A percentile compares a stretch with the other conserved stretches of the same genome.
phyloP scores from a whole-genome alignment of 208 protist genomes.

The Leishmania martiniquensis region DNA sequence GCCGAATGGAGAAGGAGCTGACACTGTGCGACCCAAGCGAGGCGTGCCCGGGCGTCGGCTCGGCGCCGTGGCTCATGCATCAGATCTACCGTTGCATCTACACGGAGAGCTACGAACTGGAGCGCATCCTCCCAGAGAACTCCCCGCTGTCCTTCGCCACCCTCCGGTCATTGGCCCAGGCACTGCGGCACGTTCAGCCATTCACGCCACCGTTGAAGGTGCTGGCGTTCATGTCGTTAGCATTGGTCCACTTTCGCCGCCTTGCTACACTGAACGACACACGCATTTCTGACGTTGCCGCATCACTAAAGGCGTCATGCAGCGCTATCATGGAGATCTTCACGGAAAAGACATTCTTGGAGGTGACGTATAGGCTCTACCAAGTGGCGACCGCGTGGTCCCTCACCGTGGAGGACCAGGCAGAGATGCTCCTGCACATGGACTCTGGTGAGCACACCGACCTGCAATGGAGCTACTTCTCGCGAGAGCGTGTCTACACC shows the following conservation, averaged over 20 bases:
- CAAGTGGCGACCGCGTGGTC: constrained; percentile 48
- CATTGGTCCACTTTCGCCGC: constrained; percentile 62
- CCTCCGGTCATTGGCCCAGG: constrained; percentile 40
- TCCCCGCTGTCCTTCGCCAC: constrained; percentile 46
- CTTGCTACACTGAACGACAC: constrained; percentile 51
- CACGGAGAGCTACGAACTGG: constrained; percentile 62
- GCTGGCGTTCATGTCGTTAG: constrained; percentile 61
- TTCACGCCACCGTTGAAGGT: constrained; percentile 51
- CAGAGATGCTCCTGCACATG: constrained; percentile 59
- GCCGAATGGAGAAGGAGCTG: constrained; percentile 45
- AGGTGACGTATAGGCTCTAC: constrained; percentile 49
- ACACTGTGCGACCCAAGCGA: constrained; percentile 37
- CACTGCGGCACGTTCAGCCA: constrained; percentile 36
- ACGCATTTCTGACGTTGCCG: constrained; percentile 53
- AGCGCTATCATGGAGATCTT: constrained; percentile 55
- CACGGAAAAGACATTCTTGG: constrained; percentile 53
- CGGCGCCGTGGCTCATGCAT: constrained; percentile 64
- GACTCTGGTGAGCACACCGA: constrained; percentile 37
- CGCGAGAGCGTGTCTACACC: constrained; percentile 41
- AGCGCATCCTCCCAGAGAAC: constrained; percentile 63
- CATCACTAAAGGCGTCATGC: constrained; percentile 65
- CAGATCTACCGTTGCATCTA: constrained; percentile 68
- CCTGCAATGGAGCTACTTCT: constrained; percentile 49
- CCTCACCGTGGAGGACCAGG: constrained; percentile 62
- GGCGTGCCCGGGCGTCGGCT: constrained; percentile 24